phyloP scores from a whole-genome alignment of 495 filamentous ascomycete genomes.

The Letharia columbiana region DNA sequence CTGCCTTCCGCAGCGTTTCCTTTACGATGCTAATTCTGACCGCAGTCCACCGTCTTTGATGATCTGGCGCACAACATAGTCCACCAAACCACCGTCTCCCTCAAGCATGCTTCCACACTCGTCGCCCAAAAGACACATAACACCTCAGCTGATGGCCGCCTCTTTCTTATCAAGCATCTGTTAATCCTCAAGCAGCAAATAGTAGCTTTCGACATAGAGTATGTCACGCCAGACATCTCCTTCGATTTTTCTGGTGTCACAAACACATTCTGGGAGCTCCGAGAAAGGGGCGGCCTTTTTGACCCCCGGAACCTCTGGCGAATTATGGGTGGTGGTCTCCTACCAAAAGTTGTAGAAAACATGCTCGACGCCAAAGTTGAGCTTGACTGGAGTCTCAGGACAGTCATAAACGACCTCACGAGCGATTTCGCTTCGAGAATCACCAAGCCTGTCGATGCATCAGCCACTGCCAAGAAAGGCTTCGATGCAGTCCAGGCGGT shows the following conservation, averaged over 20 bases:
- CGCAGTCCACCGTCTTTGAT: slow-evolving; percentile 61
- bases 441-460: slow-evolving; percentile 31
- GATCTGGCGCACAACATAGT: slow-evolving; percentile 72
- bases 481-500: slow-evolving; percentile 31
- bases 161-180: slow-evolving; percentile 87
- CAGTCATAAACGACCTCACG: slow-evolving; percentile 73
- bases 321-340: slow-evolving; percentile 49
- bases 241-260: slow-evolving; percentile 74
- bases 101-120: slow-evolving; percentile 42
- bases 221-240: slow-evolving; percentile 62
- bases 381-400: slow-evolving; percentile 66
- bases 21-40: background rate
- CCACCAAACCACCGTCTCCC: slow-evolving; percentile 61
- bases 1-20: slow-evolving; percentile 26
- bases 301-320: slow-evolving; percentile 53
- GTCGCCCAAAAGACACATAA: slow-evolving; percentile 46
- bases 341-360: slow-evolving; percentile 55
- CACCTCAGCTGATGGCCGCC: slow-evolving; percentile 54
- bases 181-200: slow-evolving; percentile 87
- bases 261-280: slow-evolving; percentile 67
- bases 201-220: slow-evolving; percentile 84
- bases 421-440: slow-evolving; percentile 48
- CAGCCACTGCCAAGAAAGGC: slow-evolving; percentile 21
- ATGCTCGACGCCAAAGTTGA: slow-evolving; percentile 74
- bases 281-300: slow-evolving; percentile 61